Base-by-base conservation (phyloP, 2,329 filamentous ascomycete species). In the Zasmidium citrigriseum region DNA sequence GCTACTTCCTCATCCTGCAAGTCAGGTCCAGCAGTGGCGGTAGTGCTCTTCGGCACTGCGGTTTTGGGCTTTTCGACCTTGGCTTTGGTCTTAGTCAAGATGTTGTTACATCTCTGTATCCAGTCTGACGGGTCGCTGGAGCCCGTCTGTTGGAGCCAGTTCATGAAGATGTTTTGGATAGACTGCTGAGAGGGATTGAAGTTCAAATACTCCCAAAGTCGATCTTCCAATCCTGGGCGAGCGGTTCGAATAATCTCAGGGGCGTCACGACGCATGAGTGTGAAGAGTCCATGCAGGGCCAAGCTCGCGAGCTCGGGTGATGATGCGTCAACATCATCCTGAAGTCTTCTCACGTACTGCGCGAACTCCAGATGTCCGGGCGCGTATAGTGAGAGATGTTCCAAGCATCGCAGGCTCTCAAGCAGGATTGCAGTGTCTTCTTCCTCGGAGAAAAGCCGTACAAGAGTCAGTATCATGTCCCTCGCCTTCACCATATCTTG, bases 1-100 rank as follows among this genome's bases (percentile, higher is more conserved):
- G 95, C 95, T 34, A 96, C 93, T 73, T 99, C 96, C 72, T 99
- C 95, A 71, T 99, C 95, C 62, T 93, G 89, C 0, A 98, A 77
- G 67, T 99, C 95, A n/a, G 90, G 82, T 12, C 84, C 80, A 3
- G 80, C 78, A 51, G 78, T 81, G 5, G 76, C 72, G n/a, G 53
- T 56, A n/a, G 45, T 38, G 24, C 29, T 47, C 66, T 80, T 83
- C 11, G 78, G 74, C 3, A 54, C 57, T 18, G 79, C 76, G 11
- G 74, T 71, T 18, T 76, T 76, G 4, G 76, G 72, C 24, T 60
- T 82, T 45, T 86, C 83, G 1, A 78, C 76, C 69, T 89, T 90
- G 25, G 84, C 82, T 64, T 90, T 86, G 0, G 90, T 96, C 82
- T 96, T 96, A 34, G 91, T 95, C 62, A 98, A 83, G 11, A 97